Evolutionary conservation across 805 yeast species (phyloP), one percentile per base, ranked within the genome.

Genomic region (Metschnikowia aberdeeniae): DNA sequence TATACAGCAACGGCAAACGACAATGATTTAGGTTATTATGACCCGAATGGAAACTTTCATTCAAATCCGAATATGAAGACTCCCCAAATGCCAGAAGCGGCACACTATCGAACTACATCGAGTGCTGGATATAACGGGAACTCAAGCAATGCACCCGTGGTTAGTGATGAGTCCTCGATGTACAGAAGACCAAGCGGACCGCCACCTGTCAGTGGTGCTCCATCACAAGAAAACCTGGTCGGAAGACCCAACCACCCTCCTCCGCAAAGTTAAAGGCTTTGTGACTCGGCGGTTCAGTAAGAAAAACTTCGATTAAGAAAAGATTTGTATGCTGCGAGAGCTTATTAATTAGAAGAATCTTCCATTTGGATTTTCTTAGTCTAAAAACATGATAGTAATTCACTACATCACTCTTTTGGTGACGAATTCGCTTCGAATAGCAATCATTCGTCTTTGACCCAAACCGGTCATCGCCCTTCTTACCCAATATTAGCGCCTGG

Each of bases 11-110:
- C 70, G 12, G 81, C 89, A 0, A 82, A 81, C 50, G 87, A 82
- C 26, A 72, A 77, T 38, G 96, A 89, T 59, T 78, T 85, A 60
- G 96, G 95, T 0, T 83, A 77, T 60, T 87, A 86, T 55, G 93
- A 86, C 60, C 67, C 66, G 30, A 61, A 72, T 29, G 96, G 89
- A 31, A 72, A 43, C n/a, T 51, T 48, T 20, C 49, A 49, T 29
- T 44, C 53, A 5, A 55, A 53, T 42, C 58, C 57, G 1, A 55
- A 55, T 35, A 47, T 52, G 13, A 55, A 55, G 38, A 52, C 46
- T 26, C 54, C 54, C 5, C 43, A 37, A 9, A 24, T 47, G 19
- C 57, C 58, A 2, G 54, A 51, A 19, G 42, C 27, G 7, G 50
- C 46, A 10, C 56, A 55, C 36, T 51, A 40, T 13, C 40, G 57